Evolutionary conservation across 441 rosid species (phyloP).

Genomic region (Gossypium schwendimanii): DNA sequence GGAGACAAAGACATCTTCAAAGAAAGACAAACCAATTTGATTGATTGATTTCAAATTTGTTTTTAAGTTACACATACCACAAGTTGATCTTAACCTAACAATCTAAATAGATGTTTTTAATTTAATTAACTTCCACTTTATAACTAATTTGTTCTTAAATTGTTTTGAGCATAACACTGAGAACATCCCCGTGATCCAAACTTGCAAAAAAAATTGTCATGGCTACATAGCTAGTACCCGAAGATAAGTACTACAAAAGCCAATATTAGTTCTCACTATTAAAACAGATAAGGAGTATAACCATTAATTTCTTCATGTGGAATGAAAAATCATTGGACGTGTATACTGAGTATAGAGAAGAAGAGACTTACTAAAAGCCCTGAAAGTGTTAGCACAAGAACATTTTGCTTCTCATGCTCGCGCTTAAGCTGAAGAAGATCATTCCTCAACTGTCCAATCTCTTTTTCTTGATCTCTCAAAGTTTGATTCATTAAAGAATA

Average conservation of each 20-base stretch:
- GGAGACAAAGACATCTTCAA: too few species aligned
- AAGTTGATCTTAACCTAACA: too few species aligned
- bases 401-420: conserved; percentile 8
- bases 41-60: too few species aligned
- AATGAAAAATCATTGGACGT: background rate
- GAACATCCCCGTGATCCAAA: too few species aligned
- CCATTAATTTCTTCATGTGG: background rate
- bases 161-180: too few species aligned
- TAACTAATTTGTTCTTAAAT: too few species aligned
- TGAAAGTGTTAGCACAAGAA: conserved; percentile 4
- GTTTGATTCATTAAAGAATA: background rate
- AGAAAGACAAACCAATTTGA: too few species aligned
- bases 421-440: background rate
- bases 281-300: background rate
- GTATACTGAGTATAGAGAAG: background rate
- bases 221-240: too few species aligned
- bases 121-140: too few species aligned
- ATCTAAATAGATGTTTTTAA: too few species aligned
- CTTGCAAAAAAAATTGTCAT: background rate
- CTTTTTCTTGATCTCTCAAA: background rate
- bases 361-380: conserved; percentile 4
- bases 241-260: background rate
- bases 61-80: too few species aligned
- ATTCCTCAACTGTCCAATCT: background rate
- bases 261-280: background rate